Evolutionary conservation across 495 filamentous ascomycete species (phyloP), one percentile per base, ranked within the genome.

Genomic region (Penicillium bovifimosum): DNA sequence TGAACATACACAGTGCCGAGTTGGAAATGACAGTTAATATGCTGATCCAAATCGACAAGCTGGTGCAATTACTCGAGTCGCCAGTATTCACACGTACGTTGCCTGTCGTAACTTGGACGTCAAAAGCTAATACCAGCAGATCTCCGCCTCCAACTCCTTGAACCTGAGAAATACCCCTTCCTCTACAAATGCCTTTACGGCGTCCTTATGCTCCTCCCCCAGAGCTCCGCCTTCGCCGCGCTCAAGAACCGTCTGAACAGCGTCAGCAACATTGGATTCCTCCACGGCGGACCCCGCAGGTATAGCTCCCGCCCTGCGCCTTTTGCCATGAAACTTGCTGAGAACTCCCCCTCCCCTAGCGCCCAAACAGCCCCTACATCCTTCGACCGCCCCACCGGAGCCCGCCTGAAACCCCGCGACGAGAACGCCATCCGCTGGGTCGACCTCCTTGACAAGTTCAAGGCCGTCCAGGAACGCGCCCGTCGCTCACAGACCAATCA

Each of bases 11-110:
- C 17, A 96, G 90, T 69, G 95, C 90, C 45, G 95, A 99, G 55
- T 80, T 99, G 24, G 95, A 99, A 71, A 97, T 97, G 88, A 97
- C 93, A 0, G 92, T 99, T 56, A 95, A 93, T 55, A 93, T 96
- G 73, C 82, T 99, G 48, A 97, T 99, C 45, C 95, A 99, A 67
- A 96, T 99, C 63, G 95, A 99, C 69, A 99, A 99, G 67, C 79
- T 99, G 34, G 95, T 99, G 11, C 95, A 99, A 70, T 82, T 99
- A 3, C 80, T 99, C 6, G 95, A 99, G 66, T 96, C 91, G 0
- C 93, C 95, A 2, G 95, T 99, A 3, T 99, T 97, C 64, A 99
- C 95, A 35, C 97, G 90, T 92, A 66, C 55, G 79, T 33, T 35
- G 27, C 29, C 34, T 28, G 13, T 9, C 24, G 32, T 18, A 3